Evolutionary conservation across 352 stramenopile genomes (phyloP), one percentile per base, ranked within the genome.

Genomic region (Pythium plurisporium): DNA sequence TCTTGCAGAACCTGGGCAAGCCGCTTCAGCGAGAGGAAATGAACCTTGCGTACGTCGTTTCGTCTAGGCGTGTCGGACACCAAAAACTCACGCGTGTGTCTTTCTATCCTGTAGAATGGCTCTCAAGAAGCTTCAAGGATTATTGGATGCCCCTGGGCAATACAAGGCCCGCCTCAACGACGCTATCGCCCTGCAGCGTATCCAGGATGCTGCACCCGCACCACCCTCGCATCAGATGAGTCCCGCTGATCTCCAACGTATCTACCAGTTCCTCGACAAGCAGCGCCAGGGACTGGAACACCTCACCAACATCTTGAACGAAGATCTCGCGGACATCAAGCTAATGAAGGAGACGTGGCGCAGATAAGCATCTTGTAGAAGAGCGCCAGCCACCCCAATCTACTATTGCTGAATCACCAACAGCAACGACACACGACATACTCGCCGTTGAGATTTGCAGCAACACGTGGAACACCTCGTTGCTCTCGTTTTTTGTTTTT

Each of bases 81-180:
- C n/a, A n/a, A n/a, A n/a, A n/a, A n/a, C n/a, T n/a, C n/a, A n/a
- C n/a, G n/a, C n/a, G n/a, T n/a, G n/a, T n/a, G n/a, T n/a, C n/a
- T 63, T n/a, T 17, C 47, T 38, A 30, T 5, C 38, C 22, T 50
- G 26, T 42, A 94, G 82, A 4, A 75, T 79, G 76, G 76, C 81
- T 34, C 55, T 95, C 54, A 91, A 95, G 67, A 93, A 94, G 60
- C 69, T 95, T 3, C 81, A 93, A 54, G 80, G 67, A 42, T 59
- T 93, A 52, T 62, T 95, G 48, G 73, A 95, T 62, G 76, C 82
- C 19, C 83, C 82, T n/a, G 81, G 71, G 1, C 86, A 95, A 48
- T 95, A 92, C 79, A 95, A 95, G 64, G 86, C 86, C 0, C 86
- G 84, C 30, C 61, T 95, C 27, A 89, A 91, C 49, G 82, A 95